Base-by-base conservation (phyloP, 2,329 filamentous ascomycete genomes). In the Orbilia brochopaga region DNA sequence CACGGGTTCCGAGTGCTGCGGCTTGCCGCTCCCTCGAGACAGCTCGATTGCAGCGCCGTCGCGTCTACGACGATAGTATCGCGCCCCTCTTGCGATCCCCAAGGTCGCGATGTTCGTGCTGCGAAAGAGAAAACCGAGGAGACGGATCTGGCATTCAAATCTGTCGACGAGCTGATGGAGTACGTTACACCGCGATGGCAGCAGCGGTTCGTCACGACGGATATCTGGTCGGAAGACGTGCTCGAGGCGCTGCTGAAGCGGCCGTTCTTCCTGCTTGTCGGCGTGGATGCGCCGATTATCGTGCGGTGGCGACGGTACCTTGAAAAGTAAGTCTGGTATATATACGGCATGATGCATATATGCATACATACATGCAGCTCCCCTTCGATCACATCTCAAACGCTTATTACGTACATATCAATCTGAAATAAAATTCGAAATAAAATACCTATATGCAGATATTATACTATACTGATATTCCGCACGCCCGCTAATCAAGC, bases 191-290 rank as follows among this genome's bases (percentile, higher is more conserved):
- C 86, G 78, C 83, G 86, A 79, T 99, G 94, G 94, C 86, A 85
- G 74, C 85, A 88, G 65, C 86, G 88, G 62, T 99, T 90, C 85
- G 91, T 97, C 15, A 94, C 88, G 1, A 94, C 90, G 1, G 89
- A 94, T 78, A 87, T 97, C 74, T 86, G 87, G 81, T 86, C 88
- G 75, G 89, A 92, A 75, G 79, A 80, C 1, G 85, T 88, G 6
- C 85, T 96, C 2, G 90, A 97, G 76, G 84, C 87, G 23, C 86
- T 97, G 56, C 82, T 88, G 69, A 85, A 88, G 19, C 86, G 94
- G 6, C 94, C 94, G 0, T 97, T 96, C 82, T 97, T 97, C 83
- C 85, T 99, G 55, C 86, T 97, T 35, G 83, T 99, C 77, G 93
- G 91, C 79, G 87, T 97, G 53, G 93, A 97, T 79, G 93, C 92